Conservation (phyloP, 2,329 filamentous ascomycete genomes). For the Pseudogymnoascus sp. region DNA sequence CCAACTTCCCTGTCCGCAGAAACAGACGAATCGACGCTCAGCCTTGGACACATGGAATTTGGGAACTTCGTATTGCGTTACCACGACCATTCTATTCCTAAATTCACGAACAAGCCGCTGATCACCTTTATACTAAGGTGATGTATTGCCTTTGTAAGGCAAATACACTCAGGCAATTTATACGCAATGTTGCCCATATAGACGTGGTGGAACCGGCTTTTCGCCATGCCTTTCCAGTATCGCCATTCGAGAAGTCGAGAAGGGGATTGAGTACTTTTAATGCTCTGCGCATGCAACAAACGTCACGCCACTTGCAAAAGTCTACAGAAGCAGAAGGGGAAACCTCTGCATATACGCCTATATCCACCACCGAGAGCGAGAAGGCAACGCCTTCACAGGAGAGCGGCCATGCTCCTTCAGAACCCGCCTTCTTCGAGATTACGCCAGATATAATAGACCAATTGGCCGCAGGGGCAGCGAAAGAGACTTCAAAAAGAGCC, state of each 20-base stretch:
- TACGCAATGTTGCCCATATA: conserved; percentile 25
- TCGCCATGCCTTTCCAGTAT: conserved; percentile 5
- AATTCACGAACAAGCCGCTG: conserved; percentile 1
- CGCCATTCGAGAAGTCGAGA: conserved; percentile 9
- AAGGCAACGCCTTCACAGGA: background rate
- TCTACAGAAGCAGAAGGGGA: background rate
- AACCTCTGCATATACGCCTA: background rate
- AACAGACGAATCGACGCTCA: background rate
- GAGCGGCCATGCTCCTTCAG: background rate
- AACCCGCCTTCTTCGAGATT: background rate
- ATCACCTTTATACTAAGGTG: background rate
- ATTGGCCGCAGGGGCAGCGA: background rate
- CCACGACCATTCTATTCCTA: background rate
- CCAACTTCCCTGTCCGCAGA: background rate
- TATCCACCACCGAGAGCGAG: background rate
- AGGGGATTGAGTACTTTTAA: background rate
- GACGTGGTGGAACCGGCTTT: conserved; percentile 18
- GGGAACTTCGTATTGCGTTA: conserved; percentile 7
- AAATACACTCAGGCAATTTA: conserved; percentile 23
- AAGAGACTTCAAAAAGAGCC: background rate
- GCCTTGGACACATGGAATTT: conserved; percentile 3
- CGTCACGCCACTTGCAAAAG: background rate
- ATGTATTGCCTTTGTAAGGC: conserved; percentile 25
- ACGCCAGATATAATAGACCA: conserved; percentile 4
- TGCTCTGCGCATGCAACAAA: background rate